Conservation (phyloP, 2,329 filamentous ascomycete species). For the Microcyclospora tardicrescens region DNA sequence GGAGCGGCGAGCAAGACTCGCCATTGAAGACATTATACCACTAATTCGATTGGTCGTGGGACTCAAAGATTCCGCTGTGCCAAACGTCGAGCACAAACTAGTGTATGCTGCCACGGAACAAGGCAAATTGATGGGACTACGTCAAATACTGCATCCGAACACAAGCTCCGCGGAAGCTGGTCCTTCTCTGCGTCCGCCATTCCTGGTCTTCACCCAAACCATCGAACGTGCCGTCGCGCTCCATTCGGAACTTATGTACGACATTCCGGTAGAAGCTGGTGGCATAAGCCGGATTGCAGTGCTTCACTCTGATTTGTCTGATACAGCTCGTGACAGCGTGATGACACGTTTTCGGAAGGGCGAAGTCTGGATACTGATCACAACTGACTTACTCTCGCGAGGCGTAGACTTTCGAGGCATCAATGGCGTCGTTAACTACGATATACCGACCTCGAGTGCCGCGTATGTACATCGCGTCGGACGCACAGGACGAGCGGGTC, state of each 20-base stretch:
- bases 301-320: conserved; percentile 74
- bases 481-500: conserved; percentile 75
- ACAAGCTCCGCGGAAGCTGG: conserved; percentile 42
- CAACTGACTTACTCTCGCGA: conserved; percentile 81
- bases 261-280: conserved; percentile 80
- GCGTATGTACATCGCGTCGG: conserved; percentile 90
- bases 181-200: conserved; percentile 61
- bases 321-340: conserved; percentile 59
- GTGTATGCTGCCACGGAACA: conserved; percentile 85
- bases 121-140: conserved; percentile 81
- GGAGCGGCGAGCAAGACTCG: conserved; percentile 27
- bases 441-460: conserved; percentile 82
- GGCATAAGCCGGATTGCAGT: conserved; percentile 76
- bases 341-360: conserved; percentile 85
- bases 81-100: conserved; percentile 79
- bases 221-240: conserved; percentile 81
- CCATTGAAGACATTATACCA: conserved; percentile 22
- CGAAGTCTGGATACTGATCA: conserved; percentile 93
- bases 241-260: conserved; percentile 81
- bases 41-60: conserved; percentile 85
- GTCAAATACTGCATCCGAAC: conserved; percentile 73
- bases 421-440: conserved; percentile 95
- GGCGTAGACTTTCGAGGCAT: conserved; percentile 92
- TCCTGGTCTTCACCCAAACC: conserved; percentile 92
- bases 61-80: conserved; percentile 87